Evolutionary conservation across 2,329 filamentous ascomycete genomes (phyloP).

Genomic region (Bipolaris oryzae): DNA sequence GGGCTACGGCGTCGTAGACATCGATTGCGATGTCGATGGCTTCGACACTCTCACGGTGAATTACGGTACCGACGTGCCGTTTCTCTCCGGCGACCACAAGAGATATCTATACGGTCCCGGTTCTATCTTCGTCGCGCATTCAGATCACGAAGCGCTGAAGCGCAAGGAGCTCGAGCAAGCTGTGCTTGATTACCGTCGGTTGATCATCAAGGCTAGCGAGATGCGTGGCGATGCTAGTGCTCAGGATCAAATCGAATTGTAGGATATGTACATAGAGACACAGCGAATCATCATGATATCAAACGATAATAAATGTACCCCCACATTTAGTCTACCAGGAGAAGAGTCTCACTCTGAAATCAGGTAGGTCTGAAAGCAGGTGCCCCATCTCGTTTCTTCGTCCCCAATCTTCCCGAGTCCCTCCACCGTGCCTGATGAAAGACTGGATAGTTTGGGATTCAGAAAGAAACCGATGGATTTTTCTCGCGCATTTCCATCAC

Average conservation of each 20-base stretch:
- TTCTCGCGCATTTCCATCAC: slow-evolving; percentile 30
- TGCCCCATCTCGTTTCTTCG: slow-evolving; percentile 2
- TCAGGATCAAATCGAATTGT: slow-evolving; percentile 31
- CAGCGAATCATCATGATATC: neutral
- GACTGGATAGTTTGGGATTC: slow-evolving; percentile 12
- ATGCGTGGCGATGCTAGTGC: neutral
- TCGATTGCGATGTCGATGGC: slow-evolving; percentile 81
- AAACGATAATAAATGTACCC: slow-evolving; percentile 26
- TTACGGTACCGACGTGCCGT: slow-evolving; percentile 91
- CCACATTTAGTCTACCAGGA: slow-evolving; percentile 45
- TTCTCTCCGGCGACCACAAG: slow-evolving; percentile 71
- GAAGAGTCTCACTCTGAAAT: slow-evolving; percentile 38
- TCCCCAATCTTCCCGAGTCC: slow-evolving; percentile 20
- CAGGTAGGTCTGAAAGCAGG: slow-evolving; percentile 44
- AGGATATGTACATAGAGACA: slow-evolving; percentile 7
- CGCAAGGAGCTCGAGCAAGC: slow-evolving; percentile 77
- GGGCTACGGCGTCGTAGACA: slow-evolving; percentile 78
- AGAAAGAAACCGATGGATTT: slow-evolving; percentile 16
- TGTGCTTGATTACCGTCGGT: slow-evolving; percentile 75
- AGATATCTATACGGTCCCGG: slow-evolving; percentile 68
- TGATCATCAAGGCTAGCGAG: slow-evolving; percentile 41
- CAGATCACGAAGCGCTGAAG: slow-evolving; percentile 78
- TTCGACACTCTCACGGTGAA: slow-evolving; percentile 87
- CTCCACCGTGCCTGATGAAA: neutral
- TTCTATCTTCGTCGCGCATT: slow-evolving; percentile 85